A percentile compares a stretch with the other conserved stretches of the same genome.
Evolutionary conservation across 306 rosid species (phyloP).

Genomic region (Corylus americana): DNA sequence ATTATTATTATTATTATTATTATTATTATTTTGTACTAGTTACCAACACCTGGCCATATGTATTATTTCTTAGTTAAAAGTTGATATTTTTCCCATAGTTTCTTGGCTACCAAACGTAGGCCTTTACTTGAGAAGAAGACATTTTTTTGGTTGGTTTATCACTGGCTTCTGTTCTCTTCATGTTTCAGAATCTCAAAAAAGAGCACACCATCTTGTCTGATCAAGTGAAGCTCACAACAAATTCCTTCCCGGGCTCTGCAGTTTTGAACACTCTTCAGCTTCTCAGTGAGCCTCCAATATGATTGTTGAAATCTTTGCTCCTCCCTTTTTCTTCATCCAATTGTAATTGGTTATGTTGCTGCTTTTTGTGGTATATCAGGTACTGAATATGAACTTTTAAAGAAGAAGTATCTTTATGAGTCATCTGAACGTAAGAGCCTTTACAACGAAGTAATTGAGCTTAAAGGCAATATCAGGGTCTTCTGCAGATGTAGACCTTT

Average conservation of each 20-base stretch:
- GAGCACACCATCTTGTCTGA: slow-evolving; percentile 58
- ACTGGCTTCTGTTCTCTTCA: slow-evolving; percentile 11
- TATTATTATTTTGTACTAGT: background rate
- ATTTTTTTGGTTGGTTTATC: background rate
- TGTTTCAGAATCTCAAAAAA: slow-evolving; percentile 67
- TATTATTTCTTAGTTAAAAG: background rate
- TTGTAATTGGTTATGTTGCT: slow-evolving; percentile 21
- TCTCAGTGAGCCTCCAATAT: slow-evolving; percentile 51
- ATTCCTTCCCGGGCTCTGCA: slow-evolving; percentile 64
- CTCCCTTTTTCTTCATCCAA: background rate
- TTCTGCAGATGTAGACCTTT: slow-evolving; percentile 96
- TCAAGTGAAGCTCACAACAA: slow-evolving; percentile 48
- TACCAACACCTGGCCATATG: background rate
- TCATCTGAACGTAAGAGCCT: slow-evolving; percentile 71
- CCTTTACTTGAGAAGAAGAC: background rate
- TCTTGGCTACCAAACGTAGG: background rate
- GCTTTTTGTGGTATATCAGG: slow-evolving; percentile 45
- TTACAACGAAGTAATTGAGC: slow-evolving; percentile 89
- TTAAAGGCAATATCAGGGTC: slow-evolving; percentile 89
- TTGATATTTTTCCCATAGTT: background rate
- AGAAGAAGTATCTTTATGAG: slow-evolving; percentile 71
- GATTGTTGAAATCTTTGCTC: slow-evolving; percentile 3
- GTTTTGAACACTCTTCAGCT: slow-evolving; percentile 59
- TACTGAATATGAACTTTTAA: slow-evolving; percentile 67
- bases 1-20: too few species aligned